Base-by-base conservation (phyloP, 108 stramenopile genomes). In the Pseudonitzschia delicatissima region DNA sequence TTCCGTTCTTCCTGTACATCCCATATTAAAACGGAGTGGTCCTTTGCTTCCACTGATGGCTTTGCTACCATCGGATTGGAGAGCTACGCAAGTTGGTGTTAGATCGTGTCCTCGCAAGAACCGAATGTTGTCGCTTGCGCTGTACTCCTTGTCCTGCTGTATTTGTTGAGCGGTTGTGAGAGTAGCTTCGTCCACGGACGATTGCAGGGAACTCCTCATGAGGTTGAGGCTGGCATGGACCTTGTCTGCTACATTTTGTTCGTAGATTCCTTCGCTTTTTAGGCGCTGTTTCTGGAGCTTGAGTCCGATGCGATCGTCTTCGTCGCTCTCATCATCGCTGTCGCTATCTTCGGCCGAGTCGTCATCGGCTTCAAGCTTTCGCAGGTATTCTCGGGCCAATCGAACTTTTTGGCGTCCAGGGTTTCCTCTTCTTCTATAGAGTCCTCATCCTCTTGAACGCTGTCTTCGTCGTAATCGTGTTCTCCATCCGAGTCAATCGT, bases 31-130 rank as follows among this genome's bases (percentile, higher is more conserved):
- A 99, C 71, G 0, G 93, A 90, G 66, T 97, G 94, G 75, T 99
- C 99, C 80, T 99, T n/a, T 99, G 39, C 92, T 78, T 26, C 96
- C 99, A 18, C 94, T 94, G 34, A 86, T 82, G 12, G 86, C 89
- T 39, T 45, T 64, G 5, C 62, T 50, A 23, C 82, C 79, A 59
- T 84, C 80, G 2, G 65, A 58, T 18, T 79, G 76, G 39, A 99
- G 57, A 7, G 92, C 79, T 4, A 98, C 93, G 71, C 90, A 93
- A 4, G 99, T 98, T 7, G 87, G 83, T 15, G 89, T 82, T 63
- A 87, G 66, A 63, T 90, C 89, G 73, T 93, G 92, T 0, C 92
- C 92, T 27, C 87, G 74, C 37, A 84, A 62, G 37, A 82, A 73
- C 17, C 65, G 68, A 4, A 87, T 67, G 39, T 77, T 61, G 17